Evolutionary conservation across 192 early-diverging fungal species (phyloP).

Genomic region (Coemansia sp.): DNA sequence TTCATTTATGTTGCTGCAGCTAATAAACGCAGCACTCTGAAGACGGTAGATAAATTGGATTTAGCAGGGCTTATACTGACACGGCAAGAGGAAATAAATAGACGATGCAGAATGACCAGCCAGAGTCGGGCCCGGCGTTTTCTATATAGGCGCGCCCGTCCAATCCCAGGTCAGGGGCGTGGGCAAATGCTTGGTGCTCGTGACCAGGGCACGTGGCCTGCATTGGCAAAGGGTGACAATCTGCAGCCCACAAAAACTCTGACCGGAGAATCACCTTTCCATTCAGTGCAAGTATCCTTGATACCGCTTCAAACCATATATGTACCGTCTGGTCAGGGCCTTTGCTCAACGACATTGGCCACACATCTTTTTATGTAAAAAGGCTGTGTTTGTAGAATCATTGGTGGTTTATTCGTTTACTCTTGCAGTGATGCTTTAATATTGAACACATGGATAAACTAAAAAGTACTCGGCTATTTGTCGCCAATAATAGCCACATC

Average conservation of each 20-base stretch:
- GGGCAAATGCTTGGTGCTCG: not conserved
- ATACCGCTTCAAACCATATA: too few species aligned
- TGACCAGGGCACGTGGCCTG: conserved; percentile 10
- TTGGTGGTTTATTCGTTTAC: too few species aligned
- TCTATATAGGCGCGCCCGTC: not conserved
- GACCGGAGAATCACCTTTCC: too few species aligned
- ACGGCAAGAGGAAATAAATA: not conserved
- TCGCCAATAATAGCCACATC: conserved; percentile 28
- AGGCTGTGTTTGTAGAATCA: too few species aligned
- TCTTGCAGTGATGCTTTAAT: too few species aligned
- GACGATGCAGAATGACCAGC: not conserved
- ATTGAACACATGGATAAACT: not conserved
- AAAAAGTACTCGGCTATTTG: not conserved
- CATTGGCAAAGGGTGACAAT: not conserved
- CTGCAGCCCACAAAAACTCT: conserved; percentile 2
- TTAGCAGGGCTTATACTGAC: not conserved
- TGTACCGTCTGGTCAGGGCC: too few species aligned
- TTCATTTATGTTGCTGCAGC: conserved; percentile 10
- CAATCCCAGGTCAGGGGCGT: not conserved
- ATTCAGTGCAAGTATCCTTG: too few species aligned
- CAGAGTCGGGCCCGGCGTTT: not conserved
- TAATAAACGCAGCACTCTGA: not conserved
- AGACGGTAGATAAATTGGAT: too few species aligned
- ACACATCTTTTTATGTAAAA: too few species aligned
- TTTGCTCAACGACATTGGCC: too few species aligned